Percentiles rank a stretch among this genome's conserved stretches.
These are phyloP conservation scores for Metschnikowia amazonensis DNA, from an alignment of 805 yeast genomes.

Conservation along the genomic window DNA sequence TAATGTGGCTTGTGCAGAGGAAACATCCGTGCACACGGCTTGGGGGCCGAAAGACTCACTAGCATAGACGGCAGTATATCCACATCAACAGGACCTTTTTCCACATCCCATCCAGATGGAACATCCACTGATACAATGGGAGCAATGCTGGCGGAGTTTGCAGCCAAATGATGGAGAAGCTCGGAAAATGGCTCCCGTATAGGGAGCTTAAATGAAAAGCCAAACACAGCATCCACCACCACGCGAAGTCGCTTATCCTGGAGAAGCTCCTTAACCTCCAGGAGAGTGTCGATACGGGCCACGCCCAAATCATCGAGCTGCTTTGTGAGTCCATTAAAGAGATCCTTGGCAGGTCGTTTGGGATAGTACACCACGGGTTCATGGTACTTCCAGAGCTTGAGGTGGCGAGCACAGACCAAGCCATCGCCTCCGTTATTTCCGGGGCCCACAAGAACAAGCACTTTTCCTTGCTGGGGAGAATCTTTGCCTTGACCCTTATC, in stretches of 20 bases:
- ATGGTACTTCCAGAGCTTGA: constrained; percentile 70
- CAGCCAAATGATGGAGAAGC: constrained; percentile 24
- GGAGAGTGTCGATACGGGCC: constrained; percentile 45
- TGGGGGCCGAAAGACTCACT: constrained; percentile 90
- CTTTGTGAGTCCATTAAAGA: constrained; percentile 56
- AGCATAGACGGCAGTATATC: constrained; percentile 61
- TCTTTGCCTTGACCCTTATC: not conserved
- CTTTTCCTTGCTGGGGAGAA: constrained; percentile 18
- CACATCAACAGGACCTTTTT: constrained; percentile 52
- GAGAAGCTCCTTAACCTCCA: constrained; percentile 23
- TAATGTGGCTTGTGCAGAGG: constrained; percentile 51
- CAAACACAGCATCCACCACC: constrained; percentile 79
- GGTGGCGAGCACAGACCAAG: constrained; percentile 88
- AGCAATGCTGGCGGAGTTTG: constrained; percentile 38
- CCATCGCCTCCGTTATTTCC: constrained; percentile 99
- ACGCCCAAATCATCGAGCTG: constrained; percentile 69
- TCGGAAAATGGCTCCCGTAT: constrained; percentile 72
- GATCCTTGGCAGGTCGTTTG: constrained; percentile 49
- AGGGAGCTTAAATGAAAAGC: constrained; percentile 90
- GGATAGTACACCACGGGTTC: constrained; percentile 79
- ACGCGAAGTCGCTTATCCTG: constrained; percentile 26
- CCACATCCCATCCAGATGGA: constrained; percentile 98
- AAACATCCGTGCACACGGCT: constrained; percentile 68
- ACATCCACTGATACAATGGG: constrained; percentile 83
- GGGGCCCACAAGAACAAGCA: constrained; percentile 83